These are phyloP conservation scores for Thuidium tamariscinum DNA, from an alignment of 225 moss, liverwort and hornwort species.

Conservation along the genomic window DNA sequence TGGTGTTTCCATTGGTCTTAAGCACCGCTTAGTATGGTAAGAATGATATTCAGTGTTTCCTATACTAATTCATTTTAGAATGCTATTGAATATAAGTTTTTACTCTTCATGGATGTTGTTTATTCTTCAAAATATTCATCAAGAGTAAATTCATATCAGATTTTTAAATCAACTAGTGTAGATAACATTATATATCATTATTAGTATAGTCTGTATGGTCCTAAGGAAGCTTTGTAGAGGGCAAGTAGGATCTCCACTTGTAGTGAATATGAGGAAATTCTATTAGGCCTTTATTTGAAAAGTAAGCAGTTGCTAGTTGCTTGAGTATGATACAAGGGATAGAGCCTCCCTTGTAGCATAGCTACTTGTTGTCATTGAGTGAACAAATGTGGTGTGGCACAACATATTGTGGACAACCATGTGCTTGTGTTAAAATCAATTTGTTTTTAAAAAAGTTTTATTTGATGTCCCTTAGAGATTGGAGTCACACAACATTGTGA, in stretches of 20 bases:
- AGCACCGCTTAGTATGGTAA: accelerated
- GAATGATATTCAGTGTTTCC: neutral
- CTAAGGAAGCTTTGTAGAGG: neutral
- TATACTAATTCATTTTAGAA: neutral
- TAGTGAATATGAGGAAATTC: neutral
- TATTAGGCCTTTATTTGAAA: neutral
- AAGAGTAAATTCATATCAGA: too few species aligned
- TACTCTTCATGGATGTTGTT: neutral
- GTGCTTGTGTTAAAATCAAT: neutral
- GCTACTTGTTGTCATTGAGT: neutral
- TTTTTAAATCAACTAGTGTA: neutral
- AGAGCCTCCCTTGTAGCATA: neutral
- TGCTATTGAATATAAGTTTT: neutral
- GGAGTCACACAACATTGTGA: neutral
- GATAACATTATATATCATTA: neutral
- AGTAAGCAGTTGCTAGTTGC: accelerated
- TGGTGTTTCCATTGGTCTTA: neutral
- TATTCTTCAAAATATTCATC: neutral
- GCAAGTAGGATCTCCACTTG: neutral
- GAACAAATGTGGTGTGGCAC: neutral
- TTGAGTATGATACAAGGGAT: neutral
- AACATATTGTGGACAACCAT: accelerated
- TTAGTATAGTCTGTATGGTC: neutral
- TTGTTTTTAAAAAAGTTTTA: neutral
- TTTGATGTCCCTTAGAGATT: neutral